Percentiles rank a stretch among this genome's conserved stretches.
Evolutionary conservation across 176 grass and related monocot species (phyloP).

Genomic region (Aechmea fasciata): DNA sequence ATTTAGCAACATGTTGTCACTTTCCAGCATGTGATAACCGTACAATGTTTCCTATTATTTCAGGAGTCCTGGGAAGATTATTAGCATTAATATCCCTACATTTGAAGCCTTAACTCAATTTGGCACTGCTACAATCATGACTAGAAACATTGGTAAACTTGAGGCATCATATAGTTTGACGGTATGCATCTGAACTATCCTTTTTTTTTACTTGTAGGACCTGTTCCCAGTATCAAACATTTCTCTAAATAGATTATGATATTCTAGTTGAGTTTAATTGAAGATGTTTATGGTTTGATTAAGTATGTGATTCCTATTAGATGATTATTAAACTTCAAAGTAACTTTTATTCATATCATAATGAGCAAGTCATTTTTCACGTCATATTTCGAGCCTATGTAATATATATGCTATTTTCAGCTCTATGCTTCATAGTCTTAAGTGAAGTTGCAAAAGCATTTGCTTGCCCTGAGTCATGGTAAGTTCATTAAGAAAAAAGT

Average conservation of each 20-base stretch:
- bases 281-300: background rate
- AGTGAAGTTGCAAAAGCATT: too few relatives aligned
- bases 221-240: background rate
- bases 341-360: too few relatives aligned
- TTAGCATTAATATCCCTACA: conserved; percentile 40
- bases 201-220: background rate
- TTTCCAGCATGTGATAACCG: conserved; percentile 11
- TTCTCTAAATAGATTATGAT: background rate
- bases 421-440: too few relatives aligned
- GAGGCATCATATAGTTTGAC: conserved; percentile 93
- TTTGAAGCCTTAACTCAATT: conserved; percentile 86
- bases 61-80: conserved; percentile 88
- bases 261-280: background rate
- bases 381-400: too few relatives aligned
- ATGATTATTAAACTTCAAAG: too few relatives aligned
- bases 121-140: conserved; percentile 50
- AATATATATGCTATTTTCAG: too few relatives aligned
- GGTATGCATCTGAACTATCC: conserved; percentile 28
- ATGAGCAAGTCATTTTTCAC: too few relatives aligned
- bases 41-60: conserved; percentile 8
- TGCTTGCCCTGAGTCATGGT: too few relatives aligned
- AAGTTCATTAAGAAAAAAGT: too few relatives aligned
- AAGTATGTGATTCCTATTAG: too few relatives aligned
- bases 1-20: background rate
- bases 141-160: conserved; percentile 65